Evolutionary conservation across 2,329 filamentous ascomycete genomes (phyloP), one percentile per base, ranked within the genome.

Genomic region (Bipolaris gigantea): DNA sequence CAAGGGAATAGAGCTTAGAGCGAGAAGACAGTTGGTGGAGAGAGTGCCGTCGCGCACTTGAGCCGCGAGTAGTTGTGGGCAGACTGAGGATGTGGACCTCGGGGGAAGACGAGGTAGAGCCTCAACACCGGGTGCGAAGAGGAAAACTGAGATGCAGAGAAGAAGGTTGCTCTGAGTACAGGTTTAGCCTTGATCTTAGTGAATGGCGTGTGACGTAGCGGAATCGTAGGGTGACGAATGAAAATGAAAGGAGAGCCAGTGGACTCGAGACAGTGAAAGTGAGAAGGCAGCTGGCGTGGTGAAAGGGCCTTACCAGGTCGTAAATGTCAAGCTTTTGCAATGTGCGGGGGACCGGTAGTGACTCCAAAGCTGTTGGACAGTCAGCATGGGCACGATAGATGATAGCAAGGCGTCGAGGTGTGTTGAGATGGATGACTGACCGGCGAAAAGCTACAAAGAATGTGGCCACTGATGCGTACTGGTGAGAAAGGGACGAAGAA

Each of bases 401-500:
- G 23, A 48, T 42, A 48, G 38, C 18, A 16, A 15, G 34, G 48
- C 36, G 40, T 10, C 33, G 25, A 33, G 50, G 39, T 47, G 55
- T 27, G 42, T 35, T 34, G 47, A 15, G 16, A 30, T 43, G 33
- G 42, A 52, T 15, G 47, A 36, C 47, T 43, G 53, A 62, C 71
- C 59, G 58, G 69, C 65, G 70, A 69, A 75, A 74, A 74, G 73
- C 73, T 75, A 74, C 72, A 74, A 75, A 75, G 73, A 75, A 75
- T 75, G 73, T 73, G 72, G 71, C 67, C 73, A 74, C 72, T 74
- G 72, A 75, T 71, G 69, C 68, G 71, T 73, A 73, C 55, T 73
- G 63, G 71, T 71, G 67, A 72, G 66, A 68, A 72, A 70, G 71
- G 70, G 71, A 71, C 73, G 69, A 64, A 66, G 68, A 66, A 65